These are phyloP conservation scores for Yarrowia galli DNA, from an alignment of 1,139 yeast genomes.

Conservation along the genomic window DNA sequence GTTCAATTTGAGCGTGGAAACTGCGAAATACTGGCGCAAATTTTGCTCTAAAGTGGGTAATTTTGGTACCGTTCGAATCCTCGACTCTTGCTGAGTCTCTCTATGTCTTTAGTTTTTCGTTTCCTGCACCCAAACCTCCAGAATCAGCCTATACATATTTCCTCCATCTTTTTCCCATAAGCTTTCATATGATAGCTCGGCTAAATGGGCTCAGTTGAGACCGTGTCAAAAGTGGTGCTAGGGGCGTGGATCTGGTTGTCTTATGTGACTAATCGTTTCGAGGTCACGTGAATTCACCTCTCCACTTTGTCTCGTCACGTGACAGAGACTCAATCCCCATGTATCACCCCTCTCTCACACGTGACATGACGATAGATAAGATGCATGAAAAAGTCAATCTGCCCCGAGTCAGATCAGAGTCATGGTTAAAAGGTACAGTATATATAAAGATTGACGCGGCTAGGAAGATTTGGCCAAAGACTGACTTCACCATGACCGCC, in stretches of 20 bases:
- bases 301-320: neutral
- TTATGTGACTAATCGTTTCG: too few species aligned
- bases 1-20: neutral
- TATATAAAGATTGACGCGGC: neutral
- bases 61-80: neutral
- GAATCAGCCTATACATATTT: neutral
- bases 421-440: neutral
- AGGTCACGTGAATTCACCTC: neutral
- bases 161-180: neutral
- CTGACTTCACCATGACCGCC: neutral
- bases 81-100: neutral
- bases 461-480: neutral
- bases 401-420: conserved; percentile 26
- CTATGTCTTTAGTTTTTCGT: too few species aligned
- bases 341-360: neutral
- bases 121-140: neutral
- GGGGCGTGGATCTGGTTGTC: neutral
- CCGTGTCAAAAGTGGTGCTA: neutral
- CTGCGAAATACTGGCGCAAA: too few species aligned
- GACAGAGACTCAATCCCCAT: neutral
- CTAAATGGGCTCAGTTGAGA: too few species aligned
- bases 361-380: conserved; percentile 21
- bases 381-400: conserved; percentile 16
- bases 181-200: conserved; percentile 4
- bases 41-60: too few species aligned